Conservation (phyloP, 2,329 filamentous ascomycete genomes). For the Colletotrichum sp. region DNA sequence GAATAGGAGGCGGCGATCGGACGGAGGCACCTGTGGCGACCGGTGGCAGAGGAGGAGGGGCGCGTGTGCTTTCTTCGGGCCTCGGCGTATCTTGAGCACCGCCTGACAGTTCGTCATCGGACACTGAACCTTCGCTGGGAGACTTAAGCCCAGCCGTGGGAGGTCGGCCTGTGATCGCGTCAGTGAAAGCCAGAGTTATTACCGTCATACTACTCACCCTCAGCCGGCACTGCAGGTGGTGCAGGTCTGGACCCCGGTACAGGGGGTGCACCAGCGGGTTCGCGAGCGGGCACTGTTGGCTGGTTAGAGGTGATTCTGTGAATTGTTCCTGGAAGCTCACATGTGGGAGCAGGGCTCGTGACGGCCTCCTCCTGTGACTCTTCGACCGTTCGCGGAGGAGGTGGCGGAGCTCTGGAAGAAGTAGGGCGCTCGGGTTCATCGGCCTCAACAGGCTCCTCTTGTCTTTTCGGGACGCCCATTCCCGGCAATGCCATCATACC, state of each 20-base stretch:
- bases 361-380: conserved; percentile 42
- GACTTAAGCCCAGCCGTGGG: conserved; percentile 56
- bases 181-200: not conserved
- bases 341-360: not conserved
- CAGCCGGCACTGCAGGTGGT: conserved; percentile 63
- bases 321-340: conserved; percentile 16
- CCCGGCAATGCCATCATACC: conserved; percentile 73
- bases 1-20: conserved; percentile 40
- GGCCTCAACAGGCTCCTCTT: conserved; percentile 48
- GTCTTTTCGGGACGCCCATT: conserved; percentile 64
- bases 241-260: conserved; percentile 57
- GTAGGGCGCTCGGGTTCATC: conserved; percentile 53
- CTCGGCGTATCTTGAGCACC: conserved; percentile 24
- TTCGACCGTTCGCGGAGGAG: conserved; percentile 52
- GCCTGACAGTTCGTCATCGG: conserved; percentile 83
- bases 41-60: conserved; percentile 47
- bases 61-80: conserved; percentile 13
- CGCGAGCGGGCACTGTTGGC: conserved; percentile 37
- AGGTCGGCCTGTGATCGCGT: conserved; percentile 60
- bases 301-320: conserved; percentile 33
- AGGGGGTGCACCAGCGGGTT: conserved; percentile 43
- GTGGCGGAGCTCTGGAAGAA: conserved; percentile 44
- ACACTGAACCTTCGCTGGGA: conserved; percentile 80
- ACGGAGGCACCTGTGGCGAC: conserved; percentile 17
- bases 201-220: conserved; percentile 56